Base-by-base conservation (phyloP, 2,329 filamentous ascomycete species). In the Zopfia rhizophila region DNA sequence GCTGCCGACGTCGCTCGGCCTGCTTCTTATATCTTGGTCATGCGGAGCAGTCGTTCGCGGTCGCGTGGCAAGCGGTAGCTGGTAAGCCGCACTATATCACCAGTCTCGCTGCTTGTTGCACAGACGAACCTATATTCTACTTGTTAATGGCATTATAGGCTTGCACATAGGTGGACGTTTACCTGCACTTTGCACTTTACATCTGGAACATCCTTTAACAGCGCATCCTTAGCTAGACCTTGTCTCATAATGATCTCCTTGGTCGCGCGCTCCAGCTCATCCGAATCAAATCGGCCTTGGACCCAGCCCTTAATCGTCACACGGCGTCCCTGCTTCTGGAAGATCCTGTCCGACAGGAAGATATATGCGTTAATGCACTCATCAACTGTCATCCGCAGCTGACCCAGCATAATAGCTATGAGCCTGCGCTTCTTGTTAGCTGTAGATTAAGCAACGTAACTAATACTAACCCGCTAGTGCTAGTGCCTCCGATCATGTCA, bases 401-500 rank as follows among this genome's bases (percentile, higher is more conserved):
- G 29, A 12, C 47, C 42, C n/a, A 51, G 44, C 43, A 51, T 54
- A 13, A 56, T 35, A 1, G 50, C 50, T 16, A 56, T 53, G n/a
- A 56, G 40, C 21, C 51, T 55, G 28, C n/a, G 29, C 13, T 37
- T 16, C 4, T 18, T 37, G 16, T 19, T 4, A 22, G 14, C 19
- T 6, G n/a, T 27, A 4, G n/a, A 31, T 24, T 29, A 11, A 17
- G 30, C 16, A 13, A 19, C 13, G 14, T 17, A 31, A 17, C 21
- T 14, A 41, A 22, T 21, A 45, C 48, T 31, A 10, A 52, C 55
- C 53, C 52, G 24, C 55, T 47, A 19, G 55, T 60, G 37, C 39
- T 48, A 7, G 55, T 60, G 11, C 56, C 56, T 12, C 55, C 45
- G 22, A 60, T 60, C 21, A 56, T 37, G 28, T 58, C 53, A 27